A percentile compares a stretch with the other conserved stretches of the same genome.
Evolutionary conservation across 495 filamentous ascomycete genomes (phyloP).

Genomic region (Parathielavia hyrcaniae): DNA sequence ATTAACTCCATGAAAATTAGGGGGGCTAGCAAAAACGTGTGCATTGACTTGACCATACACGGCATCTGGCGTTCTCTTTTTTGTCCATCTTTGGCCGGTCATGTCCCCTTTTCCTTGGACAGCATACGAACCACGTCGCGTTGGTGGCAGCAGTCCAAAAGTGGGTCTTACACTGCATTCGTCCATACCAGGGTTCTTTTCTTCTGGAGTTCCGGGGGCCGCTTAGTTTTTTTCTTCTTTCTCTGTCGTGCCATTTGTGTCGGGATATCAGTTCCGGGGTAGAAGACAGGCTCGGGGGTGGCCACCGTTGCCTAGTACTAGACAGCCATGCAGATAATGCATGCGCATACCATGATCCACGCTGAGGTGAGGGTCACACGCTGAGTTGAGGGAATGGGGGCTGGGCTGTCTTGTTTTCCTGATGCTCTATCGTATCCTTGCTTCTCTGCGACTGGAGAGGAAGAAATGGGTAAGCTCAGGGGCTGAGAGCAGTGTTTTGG

Average conservation of each 20-base stretch:
- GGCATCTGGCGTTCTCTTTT: constrained; percentile 20
- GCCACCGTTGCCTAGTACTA: constrained; percentile 11
- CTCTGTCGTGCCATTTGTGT: neutral
- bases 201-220: constrained; percentile 16
- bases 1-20: constrained; percentile 44
- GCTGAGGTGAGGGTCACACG: too few relatives aligned
- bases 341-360: neutral
- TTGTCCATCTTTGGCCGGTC: constrained; percentile 10
- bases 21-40: constrained; percentile 17
- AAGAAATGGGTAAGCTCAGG: too few relatives aligned
- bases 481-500: too few relatives aligned
- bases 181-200: constrained; percentile 3
- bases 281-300: constrained; percentile 4
- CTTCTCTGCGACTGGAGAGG: too few relatives aligned
- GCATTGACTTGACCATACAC: constrained; percentile 17
- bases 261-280: constrained; percentile 1
- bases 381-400: neutral
- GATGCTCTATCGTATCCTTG: neutral
- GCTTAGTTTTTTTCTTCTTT: neutral
- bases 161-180: constrained; percentile 5
- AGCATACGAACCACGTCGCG: constrained; percentile 27
- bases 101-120: constrained; percentile 10
- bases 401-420: neutral
- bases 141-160: constrained; percentile 25
- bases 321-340: constrained; percentile 4